A percentile compares a stretch with the other conserved stretches of the same genome.
These are phyloP conservation scores for Candida maris DNA, from an alignment of 805 yeast species.

Conservation along the genomic window DNA sequence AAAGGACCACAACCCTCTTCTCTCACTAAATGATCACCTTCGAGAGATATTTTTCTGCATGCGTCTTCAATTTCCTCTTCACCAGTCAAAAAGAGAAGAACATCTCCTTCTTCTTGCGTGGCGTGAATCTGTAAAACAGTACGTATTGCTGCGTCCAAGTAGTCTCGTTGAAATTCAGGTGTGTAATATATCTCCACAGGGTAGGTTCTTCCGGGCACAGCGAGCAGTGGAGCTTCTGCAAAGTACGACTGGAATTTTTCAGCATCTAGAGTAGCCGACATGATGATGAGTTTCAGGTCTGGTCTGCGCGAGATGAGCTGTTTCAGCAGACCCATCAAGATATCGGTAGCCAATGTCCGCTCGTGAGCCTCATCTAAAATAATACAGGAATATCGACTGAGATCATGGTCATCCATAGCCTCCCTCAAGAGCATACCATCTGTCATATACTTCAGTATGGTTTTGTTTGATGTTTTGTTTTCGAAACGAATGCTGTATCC, in stretches of 20 bases:
- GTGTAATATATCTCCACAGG: conserved; percentile 97
- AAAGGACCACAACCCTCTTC: conserved; percentile 91
- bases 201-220: conserved; percentile 97
- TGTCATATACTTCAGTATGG: conserved; percentile 92
- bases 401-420: conserved; percentile 93
- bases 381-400: conserved; percentile 79
- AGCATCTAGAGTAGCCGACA: conserved; percentile 98
- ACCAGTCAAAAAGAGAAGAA: conserved; percentile 84
- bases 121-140: conserved; percentile 97
- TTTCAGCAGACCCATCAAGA: conserved; percentile 89
- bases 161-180: conserved; percentile 94
- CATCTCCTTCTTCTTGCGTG: conserved; percentile 91
- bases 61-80: conserved; percentile 99
- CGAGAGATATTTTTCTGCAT: conserved; percentile 79
- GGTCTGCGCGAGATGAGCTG: conserved; percentile 76
- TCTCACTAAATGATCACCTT: conserved; percentile 82
- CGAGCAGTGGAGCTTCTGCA: conserved; percentile 86
- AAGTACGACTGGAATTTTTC: conserved; percentile 91
- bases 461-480: conserved; percentile 74
- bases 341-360: conserved; percentile 94
- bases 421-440: conserved; percentile 98
- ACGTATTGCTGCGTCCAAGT: conserved; percentile 89
- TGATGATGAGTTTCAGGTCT: conserved; percentile 85
- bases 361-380: conserved; percentile 98
- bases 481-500: conserved; percentile 96